These are phyloP conservation scores for Buxus sempervirens DNA, from an alignment of 164 flowering plant genomes.

Conservation along the genomic window DNA sequence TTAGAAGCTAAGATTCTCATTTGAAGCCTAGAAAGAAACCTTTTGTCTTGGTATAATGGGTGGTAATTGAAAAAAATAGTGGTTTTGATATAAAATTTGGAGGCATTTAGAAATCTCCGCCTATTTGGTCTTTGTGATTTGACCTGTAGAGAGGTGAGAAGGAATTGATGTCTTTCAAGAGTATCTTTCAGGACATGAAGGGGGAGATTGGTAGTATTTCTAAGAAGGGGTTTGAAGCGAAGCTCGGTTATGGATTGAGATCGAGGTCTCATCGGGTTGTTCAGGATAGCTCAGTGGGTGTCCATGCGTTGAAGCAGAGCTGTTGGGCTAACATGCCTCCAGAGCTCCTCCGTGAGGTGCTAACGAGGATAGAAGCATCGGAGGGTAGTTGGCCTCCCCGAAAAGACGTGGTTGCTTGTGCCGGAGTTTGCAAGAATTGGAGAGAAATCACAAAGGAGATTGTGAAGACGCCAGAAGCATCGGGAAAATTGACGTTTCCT, in stretches of 20 bases:
- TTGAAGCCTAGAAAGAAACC: neutral
- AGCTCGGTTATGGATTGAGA: slow-evolving; percentile 54
- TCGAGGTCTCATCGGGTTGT: slow-evolving; percentile 72
- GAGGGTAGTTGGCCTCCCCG: slow-evolving; percentile 76
- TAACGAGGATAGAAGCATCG: slow-evolving; percentile 62
- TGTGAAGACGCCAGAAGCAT: slow-evolving; percentile 65
- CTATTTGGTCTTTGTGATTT: neutral
- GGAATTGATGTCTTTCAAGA: slow-evolving; percentile 42
- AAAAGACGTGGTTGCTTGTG: slow-evolving; percentile 71
- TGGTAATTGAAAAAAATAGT: neutral
- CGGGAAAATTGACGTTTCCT: slow-evolving; percentile 76
- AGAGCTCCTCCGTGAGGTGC: slow-evolving; percentile 78
- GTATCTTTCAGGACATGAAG: slow-evolving; percentile 69
- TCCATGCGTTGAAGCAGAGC: slow-evolving; percentile 43
- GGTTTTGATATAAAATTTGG: neutral
- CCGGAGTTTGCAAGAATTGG: slow-evolving; percentile 88
- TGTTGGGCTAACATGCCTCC: slow-evolving; percentile 87
- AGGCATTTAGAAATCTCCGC: neutral
- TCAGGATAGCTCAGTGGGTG: slow-evolving; percentile 34
- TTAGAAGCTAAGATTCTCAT: neutral
- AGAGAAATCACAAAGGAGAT: slow-evolving; percentile 65
- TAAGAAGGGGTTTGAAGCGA: slow-evolving; percentile 65
- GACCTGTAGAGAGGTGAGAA: neutral
- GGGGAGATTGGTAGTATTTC: slow-evolving; percentile 72
- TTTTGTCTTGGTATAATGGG: neutral